Evolutionary conservation across 129 eudicot species (phyloP), one percentile per base, ranked within the genome.

Genomic region (Lactuca sativa): DNA sequence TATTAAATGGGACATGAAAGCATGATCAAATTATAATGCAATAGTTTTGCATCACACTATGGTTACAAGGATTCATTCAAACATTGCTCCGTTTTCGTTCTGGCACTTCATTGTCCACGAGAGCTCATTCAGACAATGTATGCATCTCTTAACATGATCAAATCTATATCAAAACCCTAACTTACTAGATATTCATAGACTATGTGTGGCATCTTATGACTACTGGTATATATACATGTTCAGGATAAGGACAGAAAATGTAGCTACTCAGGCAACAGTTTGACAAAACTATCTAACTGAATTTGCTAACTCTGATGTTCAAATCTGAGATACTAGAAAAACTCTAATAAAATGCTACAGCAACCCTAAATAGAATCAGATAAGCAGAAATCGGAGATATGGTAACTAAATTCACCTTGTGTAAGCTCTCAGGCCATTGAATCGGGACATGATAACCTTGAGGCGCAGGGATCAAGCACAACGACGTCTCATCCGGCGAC

Each of bases 371-470:
- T 51, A 55, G 44, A 69, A 11, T 5, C 10, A 0, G 25, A 51
- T 11, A 12, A 47, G 52, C 15, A 3, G 52, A 10, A 47, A 47
- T 47, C 12, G 15, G 15, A 47, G 3, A 14, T 14, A 53, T 9
- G n/a, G 31, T n/a, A 47, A 34, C 3, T 9, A 56, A 64, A 37
- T 59, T 64, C 16, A 91, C 98, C 96, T 93, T 93, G 25, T 87
- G 87, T 74, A 93, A 83, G 72, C 97, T 89, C 53, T 93, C 92
- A 9, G 97, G 98, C 98, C 98, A 93, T 62, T 82, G 95, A 25
- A 93, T 95, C 2, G 98, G 75, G 8, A 93, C 86, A 49, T 84
- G 84, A 77, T 93, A 93, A 9, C 97, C 98, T 8, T 78, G 32
- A 0, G 98, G 92, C 6, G 90, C 85, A 6, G 98, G 98, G 47